Percentiles rank a stretch among this genome's conserved stretches.
Evolutionary conservation across 768 basidiomycete genomes (phyloP).

Genomic region (Termitomyces sp.): DNA sequence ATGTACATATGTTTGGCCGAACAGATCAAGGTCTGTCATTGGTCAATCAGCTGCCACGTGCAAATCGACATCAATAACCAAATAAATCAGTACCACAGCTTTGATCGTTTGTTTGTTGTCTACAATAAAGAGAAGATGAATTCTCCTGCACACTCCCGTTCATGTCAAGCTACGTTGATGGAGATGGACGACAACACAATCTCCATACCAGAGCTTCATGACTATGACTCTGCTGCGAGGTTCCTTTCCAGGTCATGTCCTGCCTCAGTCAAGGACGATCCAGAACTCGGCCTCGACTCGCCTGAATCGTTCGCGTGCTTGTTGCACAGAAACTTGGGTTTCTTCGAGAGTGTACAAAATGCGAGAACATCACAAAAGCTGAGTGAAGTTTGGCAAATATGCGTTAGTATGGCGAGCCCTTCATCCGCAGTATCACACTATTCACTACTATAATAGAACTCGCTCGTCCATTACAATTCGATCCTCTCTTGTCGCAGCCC

Average conservation of each 20-base stretch:
- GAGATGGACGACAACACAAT: background rate
- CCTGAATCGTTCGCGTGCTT: background rate
- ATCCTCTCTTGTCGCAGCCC: background rate
- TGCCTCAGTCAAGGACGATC: background rate
- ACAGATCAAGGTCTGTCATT: no score
- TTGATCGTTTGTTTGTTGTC: no score
- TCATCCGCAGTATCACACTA: background rate
- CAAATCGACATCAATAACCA: no score
- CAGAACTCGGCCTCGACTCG: background rate
- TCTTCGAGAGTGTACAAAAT: background rate
- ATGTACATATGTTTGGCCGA: no score
- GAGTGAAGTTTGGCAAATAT: background rate
- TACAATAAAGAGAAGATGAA: no score
- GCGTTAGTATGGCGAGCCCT: background rate
- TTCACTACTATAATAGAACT: background rate
- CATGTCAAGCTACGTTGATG: no score
- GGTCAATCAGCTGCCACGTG: no score
- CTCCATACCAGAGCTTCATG: background rate
- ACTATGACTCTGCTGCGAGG: background rate
- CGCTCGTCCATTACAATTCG: background rate
- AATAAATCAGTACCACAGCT: no score
- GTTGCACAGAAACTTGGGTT: background rate
- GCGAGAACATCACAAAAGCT: background rate
- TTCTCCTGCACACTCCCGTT: no score
- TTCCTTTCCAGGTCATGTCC: background rate